Conservation (phyloP, 169 alveolate genomes). For the Plasmodium malariae region DNA sequence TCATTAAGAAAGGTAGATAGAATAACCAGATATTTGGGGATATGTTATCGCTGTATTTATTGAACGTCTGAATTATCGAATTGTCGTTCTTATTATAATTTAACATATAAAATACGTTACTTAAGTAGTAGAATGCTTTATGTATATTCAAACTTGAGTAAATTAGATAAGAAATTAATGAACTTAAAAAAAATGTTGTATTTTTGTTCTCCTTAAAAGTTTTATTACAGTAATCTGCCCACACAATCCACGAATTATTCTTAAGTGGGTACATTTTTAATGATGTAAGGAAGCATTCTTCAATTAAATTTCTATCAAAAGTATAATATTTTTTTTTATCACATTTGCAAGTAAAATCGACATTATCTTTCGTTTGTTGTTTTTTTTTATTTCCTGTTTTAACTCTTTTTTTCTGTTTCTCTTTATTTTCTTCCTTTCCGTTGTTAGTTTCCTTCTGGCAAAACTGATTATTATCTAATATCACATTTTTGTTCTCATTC, state of each 20-base stretch:
- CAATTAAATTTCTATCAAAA: conserved; percentile 54
- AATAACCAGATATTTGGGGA: conserved; percentile 66
- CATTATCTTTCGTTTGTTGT: neutral
- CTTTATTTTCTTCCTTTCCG: neutral
- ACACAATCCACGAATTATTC: conserved; percentile 53
- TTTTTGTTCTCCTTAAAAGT: conserved; percentile 42
- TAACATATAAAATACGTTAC: conserved; percentile 64
- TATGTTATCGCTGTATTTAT: conserved; percentile 58
- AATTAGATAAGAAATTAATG: conserved; percentile 67
- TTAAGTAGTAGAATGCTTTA: conserved; percentile 48
- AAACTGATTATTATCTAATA: neutral
- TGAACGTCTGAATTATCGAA: conserved; percentile 40
- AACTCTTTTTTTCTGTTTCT: conserved; percentile 18
- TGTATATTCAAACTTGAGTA: conserved; percentile 44
- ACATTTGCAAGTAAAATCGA: conserved; percentile 25
- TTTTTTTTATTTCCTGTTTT: conserved; percentile 24
- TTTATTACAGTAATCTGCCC: conserved; percentile 72
- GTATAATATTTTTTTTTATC: conserved; percentile 10
- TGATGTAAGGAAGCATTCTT: conserved; percentile 69
- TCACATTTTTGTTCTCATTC: neutral
- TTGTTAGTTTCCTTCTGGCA: neutral
- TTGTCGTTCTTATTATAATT: conserved; percentile 38
- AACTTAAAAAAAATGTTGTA: conserved; percentile 36
- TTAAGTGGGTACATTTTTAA: conserved; percentile 46
- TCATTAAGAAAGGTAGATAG: conserved; percentile 60